A percentile compares a stretch with the other conserved stretches of the same genome.
phyloP scores from a whole-genome alignment of 345 rosid species.

The Linum usitatissimum region DNA sequence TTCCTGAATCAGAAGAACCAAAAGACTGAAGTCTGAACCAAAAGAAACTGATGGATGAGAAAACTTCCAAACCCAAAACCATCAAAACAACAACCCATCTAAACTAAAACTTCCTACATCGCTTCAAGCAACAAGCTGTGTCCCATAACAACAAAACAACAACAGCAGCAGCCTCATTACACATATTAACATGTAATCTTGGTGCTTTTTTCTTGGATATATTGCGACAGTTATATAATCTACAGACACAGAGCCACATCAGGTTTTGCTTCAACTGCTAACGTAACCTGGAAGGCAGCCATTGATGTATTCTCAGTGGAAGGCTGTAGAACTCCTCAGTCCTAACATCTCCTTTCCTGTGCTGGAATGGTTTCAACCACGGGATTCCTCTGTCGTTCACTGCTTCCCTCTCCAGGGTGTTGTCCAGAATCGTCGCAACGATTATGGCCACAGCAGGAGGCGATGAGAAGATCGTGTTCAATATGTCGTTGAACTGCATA shows the following conservation, averaged over 20 bases:
- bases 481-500: conserved; percentile 73
- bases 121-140: background rate
- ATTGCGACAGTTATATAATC: background rate
- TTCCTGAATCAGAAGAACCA: too few species aligned
- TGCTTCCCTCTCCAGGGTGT: conserved; percentile 43
- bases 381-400: conserved; percentile 51
- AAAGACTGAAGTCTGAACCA: too few species aligned
- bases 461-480: conserved; percentile 82
- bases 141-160: background rate
- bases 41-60: too few species aligned
- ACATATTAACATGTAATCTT: background rate
- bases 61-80: too few species aligned
- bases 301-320: conserved; percentile 46
- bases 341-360: conserved; percentile 51
- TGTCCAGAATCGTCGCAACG: conserved; percentile 57
- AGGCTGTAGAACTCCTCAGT: conserved; percentile 65
- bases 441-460: conserved; percentile 68
- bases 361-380: conserved; percentile 94
- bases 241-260: background rate
- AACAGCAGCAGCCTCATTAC: background rate
- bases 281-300: conserved; percentile 55
- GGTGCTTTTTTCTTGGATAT: background rate
- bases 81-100: background rate
- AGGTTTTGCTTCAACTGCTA: background rate
- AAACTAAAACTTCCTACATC: background rate